A percentile compares a stretch with the other conserved stretches of the same genome.
phyloP scores from a whole-genome alignment of 305 asterid species.

The Fraxinus sp. region DNA sequence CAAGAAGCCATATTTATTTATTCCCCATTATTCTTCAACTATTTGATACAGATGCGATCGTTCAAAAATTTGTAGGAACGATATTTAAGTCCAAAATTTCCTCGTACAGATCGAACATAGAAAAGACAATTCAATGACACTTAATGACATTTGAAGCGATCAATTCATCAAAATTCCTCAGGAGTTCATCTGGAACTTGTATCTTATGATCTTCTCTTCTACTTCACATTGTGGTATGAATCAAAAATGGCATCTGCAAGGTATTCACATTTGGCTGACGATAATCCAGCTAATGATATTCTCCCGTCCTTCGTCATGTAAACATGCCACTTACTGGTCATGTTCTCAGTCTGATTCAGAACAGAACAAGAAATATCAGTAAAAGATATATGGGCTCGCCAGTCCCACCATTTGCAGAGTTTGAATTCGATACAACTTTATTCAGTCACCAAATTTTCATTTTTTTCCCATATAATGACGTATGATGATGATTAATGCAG shows the following conservation, averaged over 20 bases:
- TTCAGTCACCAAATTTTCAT: not conserved
- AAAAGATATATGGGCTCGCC: not conserved
- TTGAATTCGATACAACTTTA: not conserved
- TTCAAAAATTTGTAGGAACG: not conserved
- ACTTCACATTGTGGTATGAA: constrained; percentile 81
- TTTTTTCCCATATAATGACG: not conserved
- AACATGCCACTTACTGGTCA: constrained; percentile 89
- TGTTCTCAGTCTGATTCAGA: constrained; percentile 72
- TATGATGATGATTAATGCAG: not conserved
- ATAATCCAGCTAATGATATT: constrained; percentile 91
- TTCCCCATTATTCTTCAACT: constrained; percentile 1
- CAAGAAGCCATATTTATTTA: not conserved
- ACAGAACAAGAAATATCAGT: constrained; percentile 25
- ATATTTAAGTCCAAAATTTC: not conserved
- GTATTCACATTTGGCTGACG: constrained; percentile 95
- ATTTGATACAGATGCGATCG: not conserved
- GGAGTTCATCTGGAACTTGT: not conserved
- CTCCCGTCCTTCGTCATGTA: constrained; percentile 99
- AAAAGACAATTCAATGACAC: not conserved
- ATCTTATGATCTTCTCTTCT: constrained; percentile 18
- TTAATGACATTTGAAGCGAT: not conserved
- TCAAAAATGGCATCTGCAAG: constrained; percentile 96
- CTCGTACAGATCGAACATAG: not conserved
- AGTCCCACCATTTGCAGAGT: not conserved
- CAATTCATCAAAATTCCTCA: not conserved